phyloP scores from a whole-genome alignment of 2,329 filamentous ascomycete species.

The Falciphora oryzae region DNA sequence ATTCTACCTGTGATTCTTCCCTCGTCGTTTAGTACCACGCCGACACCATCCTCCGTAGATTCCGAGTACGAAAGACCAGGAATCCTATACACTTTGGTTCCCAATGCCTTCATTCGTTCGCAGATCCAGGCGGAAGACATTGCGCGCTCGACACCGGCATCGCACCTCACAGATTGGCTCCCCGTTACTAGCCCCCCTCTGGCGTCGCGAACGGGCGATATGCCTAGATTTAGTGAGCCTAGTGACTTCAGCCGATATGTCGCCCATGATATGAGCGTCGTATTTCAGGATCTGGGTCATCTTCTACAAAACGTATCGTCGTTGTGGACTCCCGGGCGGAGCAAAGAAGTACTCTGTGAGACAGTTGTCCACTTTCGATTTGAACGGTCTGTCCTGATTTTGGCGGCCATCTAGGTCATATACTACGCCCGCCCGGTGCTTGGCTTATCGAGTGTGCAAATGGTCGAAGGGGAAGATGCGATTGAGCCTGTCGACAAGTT shows the following conservation, averaged over 20 bases:
- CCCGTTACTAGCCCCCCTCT: neutral
- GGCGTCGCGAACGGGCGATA: neutral
- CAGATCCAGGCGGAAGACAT: neutral
- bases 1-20: neutral
- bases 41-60: neutral
- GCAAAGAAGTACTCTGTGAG: neutral
- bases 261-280: neutral
- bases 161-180: neutral
- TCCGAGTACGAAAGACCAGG: neutral
- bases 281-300: too few species aligned
- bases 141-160: neutral
- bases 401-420: neutral
- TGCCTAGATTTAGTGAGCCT: neutral
- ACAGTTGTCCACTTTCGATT: neutral
- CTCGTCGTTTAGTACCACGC: neutral
- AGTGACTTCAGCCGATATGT: neutral
- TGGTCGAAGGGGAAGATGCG: neutral
- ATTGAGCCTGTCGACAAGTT: neutral
- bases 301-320: neutral
- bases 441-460: neutral
- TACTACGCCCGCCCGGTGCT: neutral
- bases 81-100: neutral
- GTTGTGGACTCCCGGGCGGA: neutral
- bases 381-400: neutral
- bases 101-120: neutral